Evolutionary conservation across 148 eudicot genomes (phyloP), one percentile per base, ranked within the genome.

Genomic region (Silene conica): DNA sequence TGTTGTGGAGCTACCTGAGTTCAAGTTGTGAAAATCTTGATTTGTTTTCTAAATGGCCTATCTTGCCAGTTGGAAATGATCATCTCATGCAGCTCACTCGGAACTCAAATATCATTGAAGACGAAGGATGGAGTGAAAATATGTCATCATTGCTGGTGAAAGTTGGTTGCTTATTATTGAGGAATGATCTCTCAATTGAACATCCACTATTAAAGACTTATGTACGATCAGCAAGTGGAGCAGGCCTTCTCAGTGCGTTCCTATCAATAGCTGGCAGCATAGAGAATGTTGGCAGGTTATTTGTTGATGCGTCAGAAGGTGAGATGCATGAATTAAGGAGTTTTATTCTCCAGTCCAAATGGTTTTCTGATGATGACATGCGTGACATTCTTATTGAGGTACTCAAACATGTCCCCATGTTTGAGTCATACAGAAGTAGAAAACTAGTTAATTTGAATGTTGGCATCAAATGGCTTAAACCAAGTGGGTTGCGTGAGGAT

Each of bases 101-200:
- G 74, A 89, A 87, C 79, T 95, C 99, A 69, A 89, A 87, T 82
- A 89, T 95, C 67, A 89, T 95, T 73, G 87, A 86, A 80, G 89
- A 95, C 77, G 94, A 89, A 77, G 97, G 96, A 46, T 95, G 97
- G 99, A 95, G 96, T 83, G 99, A 95, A 85, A 95, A 92, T 73
- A 86, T 95, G 83, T 85, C 87, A 20, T 87, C 94, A 20, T 78
- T 95, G 84, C 72, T 95, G 84, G 78, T 86, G 73, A 92, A 80
- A 89, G 88, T 83, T 68, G 99, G 99, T 60, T 95, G 99, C 79
- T 81, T 84, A 76, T 82, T 92, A 72, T 82, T 95, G 81, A 90
- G 90, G 77, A 82, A 73, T 75, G 94, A 86, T 78, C 73, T 95
- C 66, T 67, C 70, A 64, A 76, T 90, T 72, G 94, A 92, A 73